These are phyloP conservation scores for Claviceps pusilla DNA, from an alignment of 2,329 filamentous ascomycete genomes.

Conservation along the genomic window DNA sequence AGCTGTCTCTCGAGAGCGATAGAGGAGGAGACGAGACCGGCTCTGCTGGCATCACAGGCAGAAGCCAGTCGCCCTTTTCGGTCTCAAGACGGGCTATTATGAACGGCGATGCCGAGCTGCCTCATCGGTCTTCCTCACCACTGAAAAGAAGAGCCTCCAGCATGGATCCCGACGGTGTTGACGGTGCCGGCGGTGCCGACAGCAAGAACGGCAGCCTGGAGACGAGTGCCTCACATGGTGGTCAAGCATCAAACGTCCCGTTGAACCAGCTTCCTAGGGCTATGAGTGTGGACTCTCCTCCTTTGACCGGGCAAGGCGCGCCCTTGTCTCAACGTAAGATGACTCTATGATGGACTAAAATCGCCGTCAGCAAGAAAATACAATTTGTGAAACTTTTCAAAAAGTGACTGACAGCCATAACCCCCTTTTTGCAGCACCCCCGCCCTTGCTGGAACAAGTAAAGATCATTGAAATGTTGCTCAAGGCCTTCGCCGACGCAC, in stretches of 20 bases:
- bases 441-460: slow-evolving; percentile 46
- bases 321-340: slow-evolving; percentile 4
- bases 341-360: not conserved
- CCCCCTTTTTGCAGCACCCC: slow-evolving; percentile 12
- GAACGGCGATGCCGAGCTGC: slow-evolving; percentile 42
- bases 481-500: slow-evolving; percentile 33
- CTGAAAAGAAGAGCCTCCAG: slow-evolving; percentile 49
- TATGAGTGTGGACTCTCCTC: slow-evolving; percentile 27
- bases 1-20: slow-evolving; percentile 42
- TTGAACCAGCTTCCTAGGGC: slow-evolving; percentile 18
- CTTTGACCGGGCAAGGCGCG: slow-evolving; percentile 9
- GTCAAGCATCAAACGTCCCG: slow-evolving; percentile 9
- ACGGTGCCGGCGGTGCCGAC: slow-evolving; percentile 19
- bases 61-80: slow-evolving; percentile 39
- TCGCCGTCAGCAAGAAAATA: not conserved
- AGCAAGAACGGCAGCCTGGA: slow-evolving; percentile 30
- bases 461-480: slow-evolving; percentile 51
- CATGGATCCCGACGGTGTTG: slow-evolving; percentile 32
- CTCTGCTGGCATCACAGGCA: slow-evolving; percentile 22
- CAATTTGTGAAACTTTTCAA: not conserved
- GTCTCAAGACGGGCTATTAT: slow-evolving; percentile 40
- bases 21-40: slow-evolving; percentile 32
- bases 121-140: slow-evolving; percentile 48
- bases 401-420: slow-evolving; percentile 2
- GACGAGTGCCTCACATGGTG: slow-evolving; percentile 22